Percentiles rank a stretch among this genome's conserved stretches.
Conservation (phyloP, 2,329 filamentous ascomycete species). For the Ceratocystis diversiconidia region DNA sequence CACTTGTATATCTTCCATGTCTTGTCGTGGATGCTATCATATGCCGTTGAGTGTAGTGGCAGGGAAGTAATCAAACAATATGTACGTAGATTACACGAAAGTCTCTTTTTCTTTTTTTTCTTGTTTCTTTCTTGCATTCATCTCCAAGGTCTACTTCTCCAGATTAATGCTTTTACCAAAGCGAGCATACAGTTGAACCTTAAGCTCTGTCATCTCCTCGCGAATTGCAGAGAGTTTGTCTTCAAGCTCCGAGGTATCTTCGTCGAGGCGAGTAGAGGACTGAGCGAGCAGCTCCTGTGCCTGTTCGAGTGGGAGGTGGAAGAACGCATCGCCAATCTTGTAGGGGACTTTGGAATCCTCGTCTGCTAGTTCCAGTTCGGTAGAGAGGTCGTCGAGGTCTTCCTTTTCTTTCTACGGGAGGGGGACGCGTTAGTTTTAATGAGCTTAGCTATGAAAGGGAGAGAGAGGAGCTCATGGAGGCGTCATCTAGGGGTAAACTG, state of each 20-base stretch:
- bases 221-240: slow-evolving; percentile 59
- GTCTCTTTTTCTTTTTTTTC: background rate
- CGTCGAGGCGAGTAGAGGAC: slow-evolving; percentile 59
- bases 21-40: background rate
- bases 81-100: background rate
- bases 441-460: background rate
- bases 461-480: background rate
- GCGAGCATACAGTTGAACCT: slow-evolving; percentile 82
- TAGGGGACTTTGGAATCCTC: slow-evolving; percentile 94
- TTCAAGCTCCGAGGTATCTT: slow-evolving; percentile 62
- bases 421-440: background rate
- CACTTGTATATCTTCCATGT: background rate
- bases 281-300: slow-evolving; percentile 71
- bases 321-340: slow-evolving; percentile 92
- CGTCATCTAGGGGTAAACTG: too few relatives aligned
- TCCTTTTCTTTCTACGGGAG: slow-evolving; percentile 85
- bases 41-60: background rate
- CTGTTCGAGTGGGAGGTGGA: slow-evolving; percentile 68
- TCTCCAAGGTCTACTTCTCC: slow-evolving; percentile 33
- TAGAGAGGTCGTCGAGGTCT: slow-evolving; percentile 83
- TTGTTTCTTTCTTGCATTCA: background rate
- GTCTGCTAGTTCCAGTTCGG: slow-evolving; percentile 83
- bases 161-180: slow-evolving; percentile 97
- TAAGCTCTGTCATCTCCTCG: slow-evolving; percentile 79
- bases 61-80: background rate